phyloP scores from a whole-genome alignment of 805 yeast species.

The Zygosaccharomyces bisporus region DNA sequence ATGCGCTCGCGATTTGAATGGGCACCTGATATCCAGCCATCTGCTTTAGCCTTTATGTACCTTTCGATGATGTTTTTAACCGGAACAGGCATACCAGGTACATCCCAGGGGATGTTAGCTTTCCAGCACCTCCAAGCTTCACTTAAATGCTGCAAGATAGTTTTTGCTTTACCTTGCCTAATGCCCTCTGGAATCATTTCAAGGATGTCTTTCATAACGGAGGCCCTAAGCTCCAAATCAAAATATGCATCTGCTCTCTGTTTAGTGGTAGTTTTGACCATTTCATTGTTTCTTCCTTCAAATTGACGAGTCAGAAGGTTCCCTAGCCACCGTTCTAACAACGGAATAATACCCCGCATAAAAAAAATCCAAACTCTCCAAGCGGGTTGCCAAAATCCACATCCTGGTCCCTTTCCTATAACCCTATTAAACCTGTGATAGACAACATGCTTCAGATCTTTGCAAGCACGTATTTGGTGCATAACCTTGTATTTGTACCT shows the following conservation, averaged over 20 bases:
- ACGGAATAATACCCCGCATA: constrained; percentile 85
- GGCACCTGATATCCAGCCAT: constrained; percentile 93
- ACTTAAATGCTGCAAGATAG: constrained; percentile 86
- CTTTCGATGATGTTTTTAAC: constrained; percentile 81
- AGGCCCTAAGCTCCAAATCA: constrained; percentile 87
- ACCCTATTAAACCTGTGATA: constrained; percentile 76
- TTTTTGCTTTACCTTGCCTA: constrained; percentile 78
- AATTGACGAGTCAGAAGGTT: constrained; percentile 88
- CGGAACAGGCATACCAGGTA: constrained; percentile 92
- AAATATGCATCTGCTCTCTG: constrained; percentile 94
- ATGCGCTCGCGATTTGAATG: constrained; percentile 89
- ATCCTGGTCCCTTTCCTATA: constrained; percentile 98
- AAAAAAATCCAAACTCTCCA: constrained; percentile 97
- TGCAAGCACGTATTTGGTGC: constrained; percentile 96
- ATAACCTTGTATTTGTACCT: constrained; percentile 95
- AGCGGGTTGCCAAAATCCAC: constrained; percentile 99
- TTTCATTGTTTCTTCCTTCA: constrained; percentile 92
- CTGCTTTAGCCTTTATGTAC: constrained; percentile 92
- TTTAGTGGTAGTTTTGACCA: constrained; percentile 90
- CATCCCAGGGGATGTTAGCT: constrained; percentile 97
- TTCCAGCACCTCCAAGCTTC: constrained; percentile 99
- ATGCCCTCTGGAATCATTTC: constrained; percentile 97
- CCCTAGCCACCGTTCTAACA: constrained; percentile 92
- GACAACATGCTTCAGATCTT: constrained; percentile 89
- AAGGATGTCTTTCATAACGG: constrained; percentile 91